These are phyloP conservation scores for Boletus sp. DNA, from an alignment of 768 basidiomycete genomes.

Conservation along the genomic window DNA sequence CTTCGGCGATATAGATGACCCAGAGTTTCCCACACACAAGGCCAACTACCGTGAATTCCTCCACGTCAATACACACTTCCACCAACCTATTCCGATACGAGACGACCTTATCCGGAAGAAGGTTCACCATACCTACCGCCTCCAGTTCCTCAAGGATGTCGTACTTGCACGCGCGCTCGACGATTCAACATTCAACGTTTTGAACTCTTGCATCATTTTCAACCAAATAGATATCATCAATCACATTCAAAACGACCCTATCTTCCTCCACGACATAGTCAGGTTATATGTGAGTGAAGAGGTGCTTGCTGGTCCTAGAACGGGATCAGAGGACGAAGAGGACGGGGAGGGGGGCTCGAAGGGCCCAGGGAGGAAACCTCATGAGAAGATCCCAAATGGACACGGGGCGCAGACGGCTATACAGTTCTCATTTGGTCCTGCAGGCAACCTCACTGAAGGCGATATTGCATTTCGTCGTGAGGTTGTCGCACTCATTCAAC, in stretches of 20 bases:
- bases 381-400: conserved; percentile 36
- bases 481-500: conserved; percentile 84
- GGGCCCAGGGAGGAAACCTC: conserved; percentile 38
- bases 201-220: conserved; percentile 97
- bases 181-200: conserved; percentile 94
- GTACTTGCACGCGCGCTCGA: conserved; percentile 93
- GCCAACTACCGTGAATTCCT: conserved; percentile 97
- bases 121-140: conserved; percentile 94
- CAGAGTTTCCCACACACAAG: conserved; percentile 94
- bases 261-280: conserved; percentile 77
- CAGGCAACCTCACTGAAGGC: conserved; percentile 51
- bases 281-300: conserved; percentile 71
- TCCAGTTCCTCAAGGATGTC: conserved; percentile 97
- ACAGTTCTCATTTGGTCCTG: conserved; percentile 54
- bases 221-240: conserved; percentile 98
- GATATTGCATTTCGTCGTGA: conserved; percentile 63
- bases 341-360: conserved; percentile 25
- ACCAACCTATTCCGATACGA: conserved; percentile 82
- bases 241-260: conserved; percentile 75
- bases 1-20: conserved; percentile 65
- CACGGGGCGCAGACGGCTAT: conserved; percentile 18
- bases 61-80: conserved; percentile 75
- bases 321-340: conserved; percentile 28
- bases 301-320: conserved; percentile 44
- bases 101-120: conserved; percentile 76